Evolutionary conservation across 306 rosid species (phyloP).

Genomic region (Sicyos baderoa): DNA sequence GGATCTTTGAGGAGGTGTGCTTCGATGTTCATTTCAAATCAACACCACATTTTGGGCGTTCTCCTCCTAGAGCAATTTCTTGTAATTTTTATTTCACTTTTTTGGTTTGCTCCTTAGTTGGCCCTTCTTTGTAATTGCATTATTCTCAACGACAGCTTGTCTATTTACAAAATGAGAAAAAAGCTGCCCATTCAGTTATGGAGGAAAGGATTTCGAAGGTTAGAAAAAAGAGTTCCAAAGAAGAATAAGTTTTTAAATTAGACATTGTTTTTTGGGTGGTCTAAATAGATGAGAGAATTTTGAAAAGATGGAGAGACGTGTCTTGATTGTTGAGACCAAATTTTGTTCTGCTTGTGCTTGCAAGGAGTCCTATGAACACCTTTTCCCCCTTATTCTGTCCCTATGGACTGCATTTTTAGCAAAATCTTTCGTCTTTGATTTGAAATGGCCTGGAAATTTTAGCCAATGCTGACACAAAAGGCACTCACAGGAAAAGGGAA

Average conservation of each 20-base stretch:
- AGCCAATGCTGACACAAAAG: background rate
- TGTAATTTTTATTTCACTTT: background rate
- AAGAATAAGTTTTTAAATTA: background rate
- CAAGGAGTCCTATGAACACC: background rate
- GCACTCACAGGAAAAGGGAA: background rate
- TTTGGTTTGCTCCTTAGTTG: background rate
- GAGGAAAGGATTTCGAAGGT: background rate
- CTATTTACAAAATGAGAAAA: background rate
- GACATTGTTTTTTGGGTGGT: background rate
- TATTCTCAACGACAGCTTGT: background rate
- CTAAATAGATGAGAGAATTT: background rate
- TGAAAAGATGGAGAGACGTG: background rate
- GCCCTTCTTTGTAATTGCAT: background rate
- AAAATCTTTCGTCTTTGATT: background rate
- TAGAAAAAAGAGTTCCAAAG: background rate
- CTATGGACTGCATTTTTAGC: background rate
- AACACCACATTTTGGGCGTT: background rate
- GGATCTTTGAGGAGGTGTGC: background rate
- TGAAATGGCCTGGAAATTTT: background rate
- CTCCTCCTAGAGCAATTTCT: background rate
- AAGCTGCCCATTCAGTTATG: background rate
- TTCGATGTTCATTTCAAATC: background rate
- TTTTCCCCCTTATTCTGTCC: background rate
- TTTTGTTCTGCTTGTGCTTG: background rate
- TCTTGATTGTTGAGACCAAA: background rate